Percentiles rank a stretch among this genome's conserved stretches.
Conservation (phyloP, 2,329 filamentous ascomycete species). For the Aspergillus sp. region DNA sequence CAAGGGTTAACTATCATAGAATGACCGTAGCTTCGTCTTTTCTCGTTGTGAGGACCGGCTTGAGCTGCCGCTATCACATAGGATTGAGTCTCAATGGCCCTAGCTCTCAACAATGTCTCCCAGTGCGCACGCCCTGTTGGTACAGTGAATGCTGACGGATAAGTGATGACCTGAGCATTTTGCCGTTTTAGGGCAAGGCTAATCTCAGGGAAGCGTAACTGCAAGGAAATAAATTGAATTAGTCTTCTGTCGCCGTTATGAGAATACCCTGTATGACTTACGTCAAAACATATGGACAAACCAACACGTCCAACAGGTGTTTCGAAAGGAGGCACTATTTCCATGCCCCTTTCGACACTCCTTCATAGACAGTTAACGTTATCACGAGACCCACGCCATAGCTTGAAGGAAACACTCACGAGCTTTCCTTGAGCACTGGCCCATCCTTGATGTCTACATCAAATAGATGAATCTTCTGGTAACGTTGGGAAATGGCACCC, state of each 20-base stretch:
- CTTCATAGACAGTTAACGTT: slow-evolving; percentile 19
- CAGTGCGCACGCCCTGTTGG: slow-evolving; percentile 84
- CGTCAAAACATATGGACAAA: slow-evolving; percentile 83
- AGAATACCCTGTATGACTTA: slow-evolving; percentile 31
- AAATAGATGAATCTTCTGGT: slow-evolving; percentile 91
- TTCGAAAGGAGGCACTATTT: slow-evolving; percentile 68
- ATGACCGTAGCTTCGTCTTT: slow-evolving; percentile 78
- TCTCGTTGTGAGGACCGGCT: slow-evolving; percentile 71
- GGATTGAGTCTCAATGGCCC: slow-evolving; percentile 85
- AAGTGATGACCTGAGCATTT: slow-evolving; percentile 74
- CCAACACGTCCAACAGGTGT: slow-evolving; percentile 74
- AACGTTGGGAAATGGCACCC: slow-evolving; percentile 61
- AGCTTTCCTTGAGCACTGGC: slow-evolving; percentile 61
- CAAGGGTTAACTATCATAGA: slow-evolving; percentile 85
- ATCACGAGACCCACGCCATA: neutral
- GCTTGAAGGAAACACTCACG: slow-evolving; percentile 30
- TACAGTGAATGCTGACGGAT: slow-evolving; percentile 87
- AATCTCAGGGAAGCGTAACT: slow-evolving; percentile 77
- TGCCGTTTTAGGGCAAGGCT: slow-evolving; percentile 65
- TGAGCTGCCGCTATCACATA: slow-evolving; percentile 89
- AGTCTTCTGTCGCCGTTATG: neutral
- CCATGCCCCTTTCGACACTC: slow-evolving; percentile 66
- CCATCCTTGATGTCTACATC: slow-evolving; percentile 64
- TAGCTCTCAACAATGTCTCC: slow-evolving; percentile 72
- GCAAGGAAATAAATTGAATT: neutral